Evolutionary conservation across 2,329 filamentous ascomycete genomes (phyloP).

Genomic region (Aphanocladium album): DNA sequence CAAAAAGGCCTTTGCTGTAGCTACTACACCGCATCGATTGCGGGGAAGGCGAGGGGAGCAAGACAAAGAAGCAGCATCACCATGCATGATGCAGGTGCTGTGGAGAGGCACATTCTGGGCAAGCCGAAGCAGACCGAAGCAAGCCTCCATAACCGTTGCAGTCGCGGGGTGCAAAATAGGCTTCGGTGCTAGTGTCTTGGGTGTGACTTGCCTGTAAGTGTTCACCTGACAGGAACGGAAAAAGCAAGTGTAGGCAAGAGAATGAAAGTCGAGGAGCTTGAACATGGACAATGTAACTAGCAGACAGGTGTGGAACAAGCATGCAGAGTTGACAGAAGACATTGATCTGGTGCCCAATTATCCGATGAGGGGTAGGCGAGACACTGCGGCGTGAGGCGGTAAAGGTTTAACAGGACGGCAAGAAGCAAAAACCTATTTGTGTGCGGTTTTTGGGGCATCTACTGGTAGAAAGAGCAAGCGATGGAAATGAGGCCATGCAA

Average conservation of each 20-base stretch:
- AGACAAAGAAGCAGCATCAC: not conserved
- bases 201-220: not conserved
- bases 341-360: not conserved
- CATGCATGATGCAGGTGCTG: not conserved
- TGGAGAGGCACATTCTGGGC: too few relatives aligned
- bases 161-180: not conserved
- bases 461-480: too few relatives aligned
- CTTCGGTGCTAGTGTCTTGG: not conserved
- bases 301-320: too few relatives aligned
- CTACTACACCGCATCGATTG: not conserved
- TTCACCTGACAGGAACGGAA: not conserved
- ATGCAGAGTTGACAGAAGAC: not conserved
- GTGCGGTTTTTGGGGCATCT: not conserved
- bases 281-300: not conserved
- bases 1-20: not conserved
- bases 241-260: not conserved
- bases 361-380: not conserved
- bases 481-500: too few relatives aligned
- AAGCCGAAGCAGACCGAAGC: not conserved
- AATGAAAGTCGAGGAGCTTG: not conserved
- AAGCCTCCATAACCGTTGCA: not conserved
- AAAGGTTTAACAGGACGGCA: not conserved
- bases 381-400: not conserved
- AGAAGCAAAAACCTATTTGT: not conserved
- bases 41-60: not conserved